Evolutionary conservation across 805 yeast genomes (phyloP).

Genomic region (Lachancea lanzarotensis): DNA sequence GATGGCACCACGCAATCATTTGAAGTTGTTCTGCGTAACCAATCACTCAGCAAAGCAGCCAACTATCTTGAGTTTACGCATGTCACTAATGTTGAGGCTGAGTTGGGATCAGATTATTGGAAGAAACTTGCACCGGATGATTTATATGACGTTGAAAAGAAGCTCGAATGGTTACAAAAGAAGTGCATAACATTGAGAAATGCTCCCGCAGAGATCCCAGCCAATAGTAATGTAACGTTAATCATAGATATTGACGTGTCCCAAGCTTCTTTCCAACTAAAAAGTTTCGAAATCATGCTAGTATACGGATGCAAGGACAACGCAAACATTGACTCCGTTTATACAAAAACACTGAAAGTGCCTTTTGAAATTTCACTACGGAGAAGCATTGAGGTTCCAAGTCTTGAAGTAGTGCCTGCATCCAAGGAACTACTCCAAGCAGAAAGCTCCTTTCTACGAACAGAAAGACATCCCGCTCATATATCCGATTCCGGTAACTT

Average conservation of each 20-base stretch:
- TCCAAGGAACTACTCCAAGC: conserved; percentile 26
- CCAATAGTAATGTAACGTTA: conserved; percentile 20
- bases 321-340: conserved; percentile 14
- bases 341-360: conserved; percentile 19
- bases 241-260: conserved; percentile 23
- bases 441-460: conserved; percentile 23
- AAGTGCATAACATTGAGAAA: conserved; percentile 16
- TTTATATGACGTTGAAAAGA: conserved; percentile 22
- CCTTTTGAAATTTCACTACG: conserved; percentile 35
- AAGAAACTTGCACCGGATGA: conserved; percentile 25
- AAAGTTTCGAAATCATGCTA: conserved; percentile 19
- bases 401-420: conserved; percentile 64
- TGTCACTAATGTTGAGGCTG: conserved; percentile 20
- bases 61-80: conserved; percentile 22
- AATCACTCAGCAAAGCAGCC: conserved; percentile 22
- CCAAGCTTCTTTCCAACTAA: conserved; percentile 19
- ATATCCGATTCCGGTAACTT: conserved; percentile 41
- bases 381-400: conserved; percentile 60
- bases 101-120: conserved; percentile 27
- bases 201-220: conserved; percentile 17
- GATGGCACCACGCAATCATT: conserved; percentile 26
- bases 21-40: conserved; percentile 21
- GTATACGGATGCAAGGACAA: conserved; percentile 23
- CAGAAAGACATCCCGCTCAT: too few relatives aligned
- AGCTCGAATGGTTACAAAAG: conserved; percentile 20